Evolutionary conservation across 768 basidiomycete genomes (phyloP), one percentile per base, ranked within the genome.

Genomic region (Mycena galericulata): DNA sequence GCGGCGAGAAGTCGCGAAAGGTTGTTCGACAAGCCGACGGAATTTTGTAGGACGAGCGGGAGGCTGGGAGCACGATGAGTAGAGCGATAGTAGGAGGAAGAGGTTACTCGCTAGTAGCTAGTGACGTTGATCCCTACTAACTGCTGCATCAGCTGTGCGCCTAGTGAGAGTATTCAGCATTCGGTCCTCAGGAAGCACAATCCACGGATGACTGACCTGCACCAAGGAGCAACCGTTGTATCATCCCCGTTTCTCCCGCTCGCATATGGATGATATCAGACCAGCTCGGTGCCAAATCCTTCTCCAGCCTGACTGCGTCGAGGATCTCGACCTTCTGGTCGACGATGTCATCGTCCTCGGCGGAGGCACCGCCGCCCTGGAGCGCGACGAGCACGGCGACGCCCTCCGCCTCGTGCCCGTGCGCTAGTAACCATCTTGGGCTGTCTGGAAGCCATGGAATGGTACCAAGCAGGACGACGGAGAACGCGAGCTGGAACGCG

Each of bases 111-210:
- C 84, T 86, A 86, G 74, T 86, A 86, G 69, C 84, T 85, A 1
- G 84, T 87, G 20, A 87, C 85, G 53, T 87, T 87, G 57, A 86
- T 85, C 26, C 85, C 85, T 27, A 82, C 84, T 9, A 86, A 77
- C 67, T 86, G 85, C 65, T 86, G 85, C 85, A 86, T 86, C 79
- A 83, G 84, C 62, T 86, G 85, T 0, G 84, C 85, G 15, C 84
- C 85, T 84, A n/a, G n/a, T n/a, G n/a, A n/a, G n/a, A n/a, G n/a
- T n/a, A n/a, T n/a, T n/a, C n/a, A n/a, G n/a, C n/a, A n/a, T n/a
- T n/a, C n/a, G n/a, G n/a, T n/a, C n/a, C n/a, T n/a, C n/a, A n/a
- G n/a, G n/a, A n/a, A n/a, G n/a, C n/a, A n/a, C n/a, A n/a, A n/a
- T n/a, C n/a, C n/a, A n/a, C n/a, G n/a, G n/a, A 45, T 50, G 22